Evolutionary conservation across 2,329 filamentous ascomycete species (phyloP).

Genomic region (Calonectria crousiana): DNA sequence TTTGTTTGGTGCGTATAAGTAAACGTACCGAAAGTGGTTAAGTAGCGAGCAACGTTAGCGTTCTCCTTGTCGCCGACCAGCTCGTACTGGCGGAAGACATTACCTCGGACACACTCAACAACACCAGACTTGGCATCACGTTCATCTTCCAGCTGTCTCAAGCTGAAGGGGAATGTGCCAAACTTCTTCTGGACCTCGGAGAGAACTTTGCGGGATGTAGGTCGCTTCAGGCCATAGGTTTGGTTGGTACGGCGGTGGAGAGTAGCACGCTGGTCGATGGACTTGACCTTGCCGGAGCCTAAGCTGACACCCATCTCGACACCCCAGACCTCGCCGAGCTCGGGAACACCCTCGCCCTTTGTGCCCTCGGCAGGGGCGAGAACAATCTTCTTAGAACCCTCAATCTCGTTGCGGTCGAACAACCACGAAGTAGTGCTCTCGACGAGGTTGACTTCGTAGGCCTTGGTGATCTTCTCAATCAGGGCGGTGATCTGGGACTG

Average conservation of each 20-base stretch:
- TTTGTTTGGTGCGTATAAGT: not conserved
- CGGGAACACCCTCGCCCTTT: constrained; percentile 90
- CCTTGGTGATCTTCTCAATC: constrained; percentile 91
- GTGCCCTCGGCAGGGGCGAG: constrained; percentile 86
- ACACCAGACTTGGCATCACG: constrained; percentile 95
- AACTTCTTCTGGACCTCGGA: constrained; percentile 98
- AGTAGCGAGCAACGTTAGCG: constrained; percentile 83
- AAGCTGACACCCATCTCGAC: constrained; percentile 95
- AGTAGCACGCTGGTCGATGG: constrained; percentile 86
- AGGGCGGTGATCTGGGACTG: constrained; percentile 89
- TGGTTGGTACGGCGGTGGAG: constrained; percentile 93
- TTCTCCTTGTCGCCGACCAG: constrained; percentile 94
- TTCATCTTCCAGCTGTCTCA: constrained; percentile 97
- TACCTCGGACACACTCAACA: constrained; percentile 93
- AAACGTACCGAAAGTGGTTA: constrained; percentile 93
- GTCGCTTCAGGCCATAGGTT: constrained; percentile 93
- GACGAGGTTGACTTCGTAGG: constrained; percentile 91
- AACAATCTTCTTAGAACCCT: constrained; percentile 98
- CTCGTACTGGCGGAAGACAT: constrained; percentile 95
- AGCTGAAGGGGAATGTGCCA: constrained; percentile 96
- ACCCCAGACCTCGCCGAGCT: constrained; percentile 95
- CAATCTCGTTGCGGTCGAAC: constrained; percentile 97
- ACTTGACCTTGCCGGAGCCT: constrained; percentile 95
- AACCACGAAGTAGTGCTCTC: constrained; percentile 99
- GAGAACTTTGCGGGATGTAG: constrained; percentile 90